phyloP scores from a whole-genome alignment of 371 early-diverging fungal genomes.

The Lichtheimia ornata region DNA sequence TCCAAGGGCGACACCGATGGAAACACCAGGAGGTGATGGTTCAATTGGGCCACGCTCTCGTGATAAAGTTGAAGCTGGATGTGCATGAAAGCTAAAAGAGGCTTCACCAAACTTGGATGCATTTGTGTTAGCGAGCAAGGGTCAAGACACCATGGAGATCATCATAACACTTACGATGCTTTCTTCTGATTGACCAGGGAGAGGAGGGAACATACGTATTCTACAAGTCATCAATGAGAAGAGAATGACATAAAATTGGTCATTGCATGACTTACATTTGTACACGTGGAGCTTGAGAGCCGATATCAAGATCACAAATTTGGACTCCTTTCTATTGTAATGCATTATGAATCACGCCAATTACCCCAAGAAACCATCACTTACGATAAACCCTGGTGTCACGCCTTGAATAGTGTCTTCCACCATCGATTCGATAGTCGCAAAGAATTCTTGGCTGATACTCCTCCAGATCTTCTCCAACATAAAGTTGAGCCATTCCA shows the following conservation, averaged over 20 bases:
- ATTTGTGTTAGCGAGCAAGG: neutral
- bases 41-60: constrained; percentile 18
- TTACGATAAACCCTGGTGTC: constrained; percentile 38
- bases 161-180: constrained; percentile 31
- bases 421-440: constrained; percentile 30
- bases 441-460: constrained; percentile 39
- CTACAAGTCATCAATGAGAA: constrained; percentile 11
- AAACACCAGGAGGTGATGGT: constrained; percentile 37
- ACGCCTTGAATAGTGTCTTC: constrained; percentile 39
- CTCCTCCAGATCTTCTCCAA: constrained; percentile 48
- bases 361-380: neutral
- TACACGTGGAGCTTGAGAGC: constrained; percentile 46
- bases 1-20: constrained; percentile 34
- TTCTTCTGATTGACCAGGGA: constrained; percentile 49
- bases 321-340: constrained; percentile 31
- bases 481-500: constrained; percentile 50
- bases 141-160: neutral
- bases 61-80: constrained; percentile 35
- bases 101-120: constrained; percentile 45
- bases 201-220: constrained; percentile 46
- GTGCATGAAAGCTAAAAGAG: constrained; percentile 47
- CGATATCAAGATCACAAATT: constrained; percentile 46
- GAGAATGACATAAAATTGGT: neutral
- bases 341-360: neutral
- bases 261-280: constrained; percentile 30